Evolutionary conservation across 495 filamentous ascomycete genomes (phyloP).

Genomic region (Clavariopsis aquatica): DNA sequence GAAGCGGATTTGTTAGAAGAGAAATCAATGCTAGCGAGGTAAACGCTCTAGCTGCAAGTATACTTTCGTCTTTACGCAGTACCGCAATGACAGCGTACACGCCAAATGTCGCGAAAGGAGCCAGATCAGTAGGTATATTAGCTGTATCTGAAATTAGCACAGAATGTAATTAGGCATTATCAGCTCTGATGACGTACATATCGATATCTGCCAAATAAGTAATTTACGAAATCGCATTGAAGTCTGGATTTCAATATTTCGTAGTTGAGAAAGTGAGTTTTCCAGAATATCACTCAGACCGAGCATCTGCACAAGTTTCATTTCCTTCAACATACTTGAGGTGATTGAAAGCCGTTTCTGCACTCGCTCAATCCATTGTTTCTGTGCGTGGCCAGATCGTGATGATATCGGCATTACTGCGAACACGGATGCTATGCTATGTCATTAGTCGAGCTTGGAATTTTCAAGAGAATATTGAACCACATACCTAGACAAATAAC

Average conservation of each 20-base stretch:
- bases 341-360: slow-evolving; percentile 1
- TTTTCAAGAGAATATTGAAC: too few relatives aligned
- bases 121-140: background rate
- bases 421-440: too few relatives aligned
- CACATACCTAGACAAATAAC: background rate
- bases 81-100: background rate
- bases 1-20: slow-evolving; percentile 6
- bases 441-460: too few relatives aligned
- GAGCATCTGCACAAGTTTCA: slow-evolving; percentile 2
- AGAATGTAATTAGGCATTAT: too few relatives aligned
- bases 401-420: background rate
- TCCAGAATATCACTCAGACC: slow-evolving; percentile 8
- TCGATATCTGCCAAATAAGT: background rate
- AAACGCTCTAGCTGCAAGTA: slow-evolving; percentile 1
- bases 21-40: background rate
- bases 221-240: background rate
- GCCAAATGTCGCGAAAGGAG: background rate
- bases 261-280: slow-evolving; percentile 49
- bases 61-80: background rate
- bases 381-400: background rate
- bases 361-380: slow-evolving; percentile 5
- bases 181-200: background rate
- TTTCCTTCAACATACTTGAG: background rate
- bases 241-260: slow-evolving; percentile 25
- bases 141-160: background rate